Evolutionary conservation across 805 yeast genomes (phyloP), one percentile per base, ranked within the genome.

Genomic region (Sporopachydermia lactativora): DNA sequence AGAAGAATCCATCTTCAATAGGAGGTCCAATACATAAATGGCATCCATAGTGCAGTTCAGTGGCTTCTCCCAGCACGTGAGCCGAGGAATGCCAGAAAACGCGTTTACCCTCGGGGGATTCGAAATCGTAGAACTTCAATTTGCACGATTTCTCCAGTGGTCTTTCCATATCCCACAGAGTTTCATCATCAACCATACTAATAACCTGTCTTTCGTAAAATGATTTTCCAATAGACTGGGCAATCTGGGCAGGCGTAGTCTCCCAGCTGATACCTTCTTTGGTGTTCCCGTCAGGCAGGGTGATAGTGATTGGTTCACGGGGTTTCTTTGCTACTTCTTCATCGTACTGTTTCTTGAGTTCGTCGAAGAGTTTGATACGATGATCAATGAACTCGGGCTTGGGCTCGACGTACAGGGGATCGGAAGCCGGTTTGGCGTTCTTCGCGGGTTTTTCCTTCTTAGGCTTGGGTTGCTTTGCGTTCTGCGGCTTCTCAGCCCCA

Each of bases 31-130:
- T 67, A 60, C 84, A 77, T 49, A 92, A 75, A 60, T 89, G 95
- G 49, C 95, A 94, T 50, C 96, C 97, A 59, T 80, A 69, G 61
- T 85, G 92, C 61, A 96, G 81, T 66, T 92, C 98, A 68, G 95
- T 82, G 39, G 96, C 89, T 68, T 92, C 98, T 64, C 98, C 98
- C 52, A 92, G 68, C 42, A 92, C 89, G 64, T 92, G 98, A 41
- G 98, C 98, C 49, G 95, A 81, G 2, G 98, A 92, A 62, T 92
- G 98, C 98, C 98, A 92, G 66, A 92, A 92, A 28, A 89, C 97
- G 49, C 77, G 76, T 59, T 80, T 84, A 62, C 97, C 98, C 55
- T 88, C 96, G n/a, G 82, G 82, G 45, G 84, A 70, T 34, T 85
- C 94, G 54, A 92, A 92, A 58, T 88, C 96, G 57, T 85, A 73